Evolutionary conservation across 768 basidiomycete genomes (phyloP).

Genomic region (Calocybe indica): DNA sequence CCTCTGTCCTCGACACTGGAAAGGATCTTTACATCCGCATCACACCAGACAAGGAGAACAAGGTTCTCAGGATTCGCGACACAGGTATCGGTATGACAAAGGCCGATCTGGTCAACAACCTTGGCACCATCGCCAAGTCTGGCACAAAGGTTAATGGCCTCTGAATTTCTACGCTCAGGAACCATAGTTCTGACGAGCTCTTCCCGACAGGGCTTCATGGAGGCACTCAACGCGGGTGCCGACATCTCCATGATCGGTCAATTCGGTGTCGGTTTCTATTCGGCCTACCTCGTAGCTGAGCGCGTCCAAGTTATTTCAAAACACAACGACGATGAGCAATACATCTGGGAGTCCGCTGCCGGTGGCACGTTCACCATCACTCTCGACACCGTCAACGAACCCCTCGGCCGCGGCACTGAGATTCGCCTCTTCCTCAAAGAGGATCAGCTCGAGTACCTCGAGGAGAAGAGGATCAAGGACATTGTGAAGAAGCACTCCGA

Average conservation of each 20-base stretch:
- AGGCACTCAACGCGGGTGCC: slow-evolving; percentile 86
- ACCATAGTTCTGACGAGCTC: slow-evolving; percentile 3
- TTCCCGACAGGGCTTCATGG: slow-evolving; percentile 87
- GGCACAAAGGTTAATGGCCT: slow-evolving; percentile 68
- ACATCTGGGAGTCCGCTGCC: slow-evolving; percentile 99
- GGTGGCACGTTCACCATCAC: slow-evolving; percentile 99
- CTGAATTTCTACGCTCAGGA: background rate
- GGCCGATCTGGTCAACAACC: slow-evolving; percentile 99
- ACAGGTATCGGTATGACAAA: slow-evolving; percentile 99
- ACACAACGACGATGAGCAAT: slow-evolving; percentile 99
- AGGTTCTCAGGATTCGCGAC: slow-evolving; percentile 85
- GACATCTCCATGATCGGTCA: slow-evolving; percentile 97
- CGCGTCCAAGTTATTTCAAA: slow-evolving; percentile 98
- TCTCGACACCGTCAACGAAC: slow-evolving; percentile 81
- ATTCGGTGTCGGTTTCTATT: slow-evolving; percentile 99
- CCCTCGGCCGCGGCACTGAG: slow-evolving; percentile 91
- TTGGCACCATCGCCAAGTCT: slow-evolving; percentile 93
- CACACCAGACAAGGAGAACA: slow-evolving; percentile 94
- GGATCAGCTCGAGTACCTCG: slow-evolving; percentile 97
- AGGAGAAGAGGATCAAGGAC: slow-evolving; percentile 99
- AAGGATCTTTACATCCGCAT: slow-evolving; percentile 96
- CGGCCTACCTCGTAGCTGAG: slow-evolving; percentile 98
- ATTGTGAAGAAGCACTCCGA: slow-evolving; percentile 99
- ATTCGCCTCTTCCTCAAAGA: slow-evolving; percentile 94
- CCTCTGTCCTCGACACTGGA: slow-evolving; percentile 79